These are phyloP conservation scores for Kernera saxatilis DNA, from an alignment of 345 rosid species.

Conservation along the genomic window DNA sequence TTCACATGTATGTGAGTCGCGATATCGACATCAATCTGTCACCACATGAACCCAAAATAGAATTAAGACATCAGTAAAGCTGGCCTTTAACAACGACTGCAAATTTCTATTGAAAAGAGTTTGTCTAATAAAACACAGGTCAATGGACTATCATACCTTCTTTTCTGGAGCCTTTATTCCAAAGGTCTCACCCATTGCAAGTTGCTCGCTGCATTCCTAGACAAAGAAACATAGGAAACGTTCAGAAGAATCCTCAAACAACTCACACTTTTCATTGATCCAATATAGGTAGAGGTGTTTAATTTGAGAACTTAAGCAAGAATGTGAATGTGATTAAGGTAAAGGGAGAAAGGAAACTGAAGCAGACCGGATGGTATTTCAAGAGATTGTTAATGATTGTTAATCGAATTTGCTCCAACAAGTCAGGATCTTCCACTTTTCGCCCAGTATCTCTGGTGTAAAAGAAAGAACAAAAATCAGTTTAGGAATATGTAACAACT, in stretches of 20 bases:
- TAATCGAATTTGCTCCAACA: slow-evolving; percentile 83
- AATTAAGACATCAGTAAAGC: background rate
- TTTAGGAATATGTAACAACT: background rate
- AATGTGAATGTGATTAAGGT: background rate
- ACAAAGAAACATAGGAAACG: slow-evolving; percentile 1
- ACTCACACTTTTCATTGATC: background rate
- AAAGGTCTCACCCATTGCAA: slow-evolving; percentile 96
- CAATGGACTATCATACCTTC: slow-evolving; percentile 43
- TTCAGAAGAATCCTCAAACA: background rate
- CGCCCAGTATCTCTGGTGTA: slow-evolving; percentile 72
- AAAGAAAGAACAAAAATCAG: slow-evolving; percentile 13
- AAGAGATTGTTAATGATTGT: slow-evolving; percentile 90
- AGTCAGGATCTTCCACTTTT: slow-evolving; percentile 94
- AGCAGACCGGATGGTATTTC: slow-evolving; percentile 91
- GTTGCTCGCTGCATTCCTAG: slow-evolving; percentile 85
- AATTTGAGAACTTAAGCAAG: background rate
- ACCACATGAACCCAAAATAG: slow-evolving; percentile 8
- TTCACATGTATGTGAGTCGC: slow-evolving; percentile 68
- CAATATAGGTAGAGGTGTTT: no score
- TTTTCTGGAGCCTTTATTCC: slow-evolving; percentile 85
- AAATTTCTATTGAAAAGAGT: background rate
- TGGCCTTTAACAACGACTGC: background rate
- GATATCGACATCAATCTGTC: slow-evolving; percentile 87
- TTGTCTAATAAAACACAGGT: background rate
- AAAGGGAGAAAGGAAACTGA: slow-evolving; percentile 3